A percentile compares a stretch with the other conserved stretches of the same genome.
Evolutionary conservation across 805 yeast species (phyloP).

Genomic region (Candida stauntonica): DNA sequence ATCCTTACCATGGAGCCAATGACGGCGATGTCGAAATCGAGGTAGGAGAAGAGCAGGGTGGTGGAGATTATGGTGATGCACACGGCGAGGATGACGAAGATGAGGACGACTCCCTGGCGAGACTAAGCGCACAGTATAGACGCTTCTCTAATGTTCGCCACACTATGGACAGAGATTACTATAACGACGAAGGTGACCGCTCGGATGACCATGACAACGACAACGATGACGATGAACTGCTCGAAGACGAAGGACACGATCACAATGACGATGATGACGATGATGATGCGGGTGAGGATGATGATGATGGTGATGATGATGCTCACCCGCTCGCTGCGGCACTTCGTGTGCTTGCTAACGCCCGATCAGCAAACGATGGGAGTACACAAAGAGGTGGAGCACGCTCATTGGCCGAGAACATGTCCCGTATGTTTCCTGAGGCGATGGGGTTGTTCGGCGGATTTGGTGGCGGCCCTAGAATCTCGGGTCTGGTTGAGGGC

Average conservation of each 20-base stretch:
- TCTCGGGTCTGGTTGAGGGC: constrained; percentile 23
- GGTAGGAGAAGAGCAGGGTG: constrained; percentile 26
- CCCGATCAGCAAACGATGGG: constrained; percentile 12
- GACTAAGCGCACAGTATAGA: constrained; percentile 39
- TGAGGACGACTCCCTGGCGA: constrained; percentile 29
- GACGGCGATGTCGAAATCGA: constrained; percentile 14
- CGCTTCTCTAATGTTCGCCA: constrained; percentile 28
- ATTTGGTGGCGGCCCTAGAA: constrained; percentile 20
- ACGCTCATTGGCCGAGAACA: constrained; percentile 20
- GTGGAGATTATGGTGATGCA: constrained; percentile 19
- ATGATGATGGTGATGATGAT: constrained; percentile 18
- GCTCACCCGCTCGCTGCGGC: constrained; percentile 26
- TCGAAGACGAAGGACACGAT: constrained; percentile 23
- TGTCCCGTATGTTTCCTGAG: constrained; percentile 37
- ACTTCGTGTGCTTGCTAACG: constrained; percentile 24
- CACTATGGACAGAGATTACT: constrained; percentile 6
- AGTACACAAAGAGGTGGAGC: constrained; percentile 5
- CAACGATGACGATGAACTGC: constrained; percentile 23
- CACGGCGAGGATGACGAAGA: constrained; percentile 29
- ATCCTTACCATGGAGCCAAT: background rate
- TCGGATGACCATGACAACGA: constrained; percentile 20
- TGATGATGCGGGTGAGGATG: constrained; percentile 25
- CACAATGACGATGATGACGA: constrained; percentile 24
- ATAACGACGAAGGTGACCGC: constrained; percentile 25
- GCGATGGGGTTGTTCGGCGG: constrained; percentile 32